These are phyloP conservation scores for Fraxinus velutina DNA, from an alignment of 305 asterid genomes.

Conservation along the genomic window DNA sequence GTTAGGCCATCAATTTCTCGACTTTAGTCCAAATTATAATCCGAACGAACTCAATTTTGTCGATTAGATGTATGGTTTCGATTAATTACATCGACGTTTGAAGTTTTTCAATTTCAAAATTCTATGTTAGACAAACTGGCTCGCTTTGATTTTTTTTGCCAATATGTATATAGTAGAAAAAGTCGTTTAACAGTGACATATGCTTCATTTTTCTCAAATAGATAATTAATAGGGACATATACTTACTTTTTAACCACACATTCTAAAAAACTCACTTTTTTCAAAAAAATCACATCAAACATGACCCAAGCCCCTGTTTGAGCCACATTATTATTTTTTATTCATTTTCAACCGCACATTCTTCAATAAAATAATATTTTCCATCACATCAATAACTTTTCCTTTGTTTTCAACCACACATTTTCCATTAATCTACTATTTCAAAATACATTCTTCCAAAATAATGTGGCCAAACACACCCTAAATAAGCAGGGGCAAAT, in stretches of 20 bases:
- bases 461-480: no score
- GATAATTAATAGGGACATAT: background rate
- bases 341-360: no score
- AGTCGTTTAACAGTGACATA: background rate
- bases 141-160: background rate
- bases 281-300: background rate
- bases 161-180: background rate
- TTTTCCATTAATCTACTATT: no score
- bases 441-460: no score
- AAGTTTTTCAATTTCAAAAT: background rate
- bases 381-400: no score
- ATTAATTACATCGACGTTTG: background rate
- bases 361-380: no score
- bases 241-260: background rate
- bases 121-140: background rate
- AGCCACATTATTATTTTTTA: no score
- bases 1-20: background rate
- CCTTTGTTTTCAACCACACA: no score
- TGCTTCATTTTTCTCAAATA: background rate
- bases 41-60: background rate
- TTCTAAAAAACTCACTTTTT: background rate
- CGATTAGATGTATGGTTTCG: background rate
- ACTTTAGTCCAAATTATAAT: conserved; percentile 1
- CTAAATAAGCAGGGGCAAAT: background rate
- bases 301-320: background rate